Base-by-base conservation (phyloP, 176 grass and related monocot genomes). In the Hordeum vulgare region DNA sequence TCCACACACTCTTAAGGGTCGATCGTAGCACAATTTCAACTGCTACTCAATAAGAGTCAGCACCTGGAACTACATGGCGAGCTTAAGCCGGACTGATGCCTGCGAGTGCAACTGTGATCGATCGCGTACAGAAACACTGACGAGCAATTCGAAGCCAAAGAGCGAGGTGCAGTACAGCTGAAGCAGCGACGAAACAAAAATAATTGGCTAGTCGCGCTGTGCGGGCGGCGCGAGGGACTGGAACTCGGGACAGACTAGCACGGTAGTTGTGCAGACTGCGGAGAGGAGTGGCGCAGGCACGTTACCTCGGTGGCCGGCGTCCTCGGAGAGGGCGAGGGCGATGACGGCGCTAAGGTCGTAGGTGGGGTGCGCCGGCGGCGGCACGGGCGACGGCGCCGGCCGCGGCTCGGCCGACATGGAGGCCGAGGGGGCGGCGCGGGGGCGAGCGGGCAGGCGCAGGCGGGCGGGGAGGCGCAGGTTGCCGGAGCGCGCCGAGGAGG, bases 311-410 rank as follows among this genome's bases (percentile, higher is more conserved):
- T 98, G 93, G 10, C 93, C 93, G 25, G 93, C 96, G 84, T 98
- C 96, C 82, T 98, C 96, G 25, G 96, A 91, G 85, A 98, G 96
- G 56, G 96, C 96, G 68, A 96, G 96, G 54, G 77, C 89, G 65
- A 98, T 95, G 59, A 93, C 90, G 45, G 90, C 80, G 66, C 84
- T 77, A 39, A 98, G 93, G 47, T 98, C 96, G 80, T 98, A 98
- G 51, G 91, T 95, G 47, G 96, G 96, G 79, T 95, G 96, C 42
- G 85, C 92, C 39, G 96, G 96, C 47, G 85, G 93, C 20, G 85
- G 49, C 83, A 98, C 51, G 51, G 70, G 82, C 29, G 61, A 58
- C 28, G 66, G 76, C 0, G 63, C 65, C 25, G 59, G 3, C n/a
- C 62, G 68, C 28, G 69, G 80, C 58, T 84, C 74, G 17, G 87